Evolutionary conservation across 2,329 filamentous ascomycete genomes (phyloP).

Genomic region (Alternaria rosae): DNA sequence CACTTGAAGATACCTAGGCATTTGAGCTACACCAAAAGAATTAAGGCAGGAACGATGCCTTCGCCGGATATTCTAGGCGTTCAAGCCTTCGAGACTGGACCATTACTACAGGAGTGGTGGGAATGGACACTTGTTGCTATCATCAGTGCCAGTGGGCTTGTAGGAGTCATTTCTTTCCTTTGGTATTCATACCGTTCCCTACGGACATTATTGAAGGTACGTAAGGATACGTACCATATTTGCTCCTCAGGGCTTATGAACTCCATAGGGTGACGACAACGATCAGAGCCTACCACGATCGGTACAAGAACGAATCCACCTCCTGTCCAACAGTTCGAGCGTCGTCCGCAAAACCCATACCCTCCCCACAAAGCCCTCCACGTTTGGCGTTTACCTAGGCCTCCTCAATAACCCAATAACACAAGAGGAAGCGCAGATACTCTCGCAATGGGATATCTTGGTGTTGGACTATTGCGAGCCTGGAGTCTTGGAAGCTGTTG

Average conservation of each 20-base stretch:
- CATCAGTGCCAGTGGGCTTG: slow-evolving; percentile 37
- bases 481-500: slow-evolving; percentile 42
- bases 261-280: slow-evolving; percentile 22
- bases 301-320: slow-evolving; percentile 41
- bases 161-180: slow-evolving; percentile 36
- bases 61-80: slow-evolving; percentile 38
- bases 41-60: slow-evolving; percentile 5
- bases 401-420: slow-evolving; percentile 34
- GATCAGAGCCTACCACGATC: slow-evolving; percentile 31
- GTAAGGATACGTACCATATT: slow-evolving; percentile 9
- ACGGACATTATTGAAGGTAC: slow-evolving; percentile 26
- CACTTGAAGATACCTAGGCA: not conserved
- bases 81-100: slow-evolving; percentile 35
- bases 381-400: slow-evolving; percentile 49
- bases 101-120: slow-evolving; percentile 42
- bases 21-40: not conserved
- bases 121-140: slow-evolving; percentile 43
- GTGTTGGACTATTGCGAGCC: slow-evolving; percentile 41
- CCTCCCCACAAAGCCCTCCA: slow-evolving; percentile 37
- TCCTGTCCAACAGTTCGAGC: slow-evolving; percentile 31
- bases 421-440: slow-evolving; percentile 32
- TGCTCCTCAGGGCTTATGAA: slow-evolving; percentile 16
- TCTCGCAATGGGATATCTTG: slow-evolving; percentile 45
- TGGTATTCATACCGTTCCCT: slow-evolving; percentile 36
- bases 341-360: slow-evolving; percentile 26